A percentile compares a stretch with the other conserved stretches of the same genome.
These are phyloP conservation scores for Torulaspora quercuum DNA, from an alignment of 805 yeast genomes.

Conservation along the genomic window DNA sequence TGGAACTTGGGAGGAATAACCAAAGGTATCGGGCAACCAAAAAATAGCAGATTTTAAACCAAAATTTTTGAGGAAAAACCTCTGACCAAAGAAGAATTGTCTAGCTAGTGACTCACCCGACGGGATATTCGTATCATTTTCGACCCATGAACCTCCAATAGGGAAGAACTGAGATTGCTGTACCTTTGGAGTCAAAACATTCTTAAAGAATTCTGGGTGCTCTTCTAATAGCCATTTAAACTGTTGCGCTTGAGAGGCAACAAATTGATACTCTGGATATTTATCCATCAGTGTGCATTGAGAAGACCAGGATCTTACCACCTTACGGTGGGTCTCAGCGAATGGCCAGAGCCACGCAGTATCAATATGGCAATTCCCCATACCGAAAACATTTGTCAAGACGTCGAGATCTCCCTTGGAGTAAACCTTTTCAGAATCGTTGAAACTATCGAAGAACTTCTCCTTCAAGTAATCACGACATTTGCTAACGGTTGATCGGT, in stretches of 20 bases:
- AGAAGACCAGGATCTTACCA: slow-evolving; percentile 93
- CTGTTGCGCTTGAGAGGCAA: slow-evolving; percentile 95
- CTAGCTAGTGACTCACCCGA: slow-evolving; percentile 85
- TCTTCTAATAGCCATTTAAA: slow-evolving; percentile 86
- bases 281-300: slow-evolving; percentile 79
- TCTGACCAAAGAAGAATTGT: slow-evolving; percentile 87
- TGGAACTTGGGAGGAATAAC: slow-evolving; percentile 92
- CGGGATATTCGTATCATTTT: slow-evolving; percentile 95
- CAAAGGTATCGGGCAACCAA: slow-evolving; percentile 98
- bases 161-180: slow-evolving; percentile 76
- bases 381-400: slow-evolving; percentile 64
- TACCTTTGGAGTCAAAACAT: slow-evolving; percentile 59
- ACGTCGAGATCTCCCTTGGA: slow-evolving; percentile 39
- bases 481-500: slow-evolving; percentile 50
- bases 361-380: slow-evolving; percentile 96
- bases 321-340: slow-evolving; percentile 90
- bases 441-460: slow-evolving; percentile 57
- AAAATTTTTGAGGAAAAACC: slow-evolving; percentile 75
- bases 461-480: slow-evolving; percentile 66
- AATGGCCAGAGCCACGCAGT: slow-evolving; percentile 99
- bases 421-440: slow-evolving; percentile 65
- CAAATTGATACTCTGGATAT: slow-evolving; percentile 91
- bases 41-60: slow-evolving; percentile 71
- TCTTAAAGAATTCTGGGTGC: slow-evolving; percentile 73
- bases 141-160: slow-evolving; percentile 98